Evolutionary conservation across 225 moss, liverwort and hornwort species (phyloP).

Genomic region (Physcomitrellopsis africana): DNA sequence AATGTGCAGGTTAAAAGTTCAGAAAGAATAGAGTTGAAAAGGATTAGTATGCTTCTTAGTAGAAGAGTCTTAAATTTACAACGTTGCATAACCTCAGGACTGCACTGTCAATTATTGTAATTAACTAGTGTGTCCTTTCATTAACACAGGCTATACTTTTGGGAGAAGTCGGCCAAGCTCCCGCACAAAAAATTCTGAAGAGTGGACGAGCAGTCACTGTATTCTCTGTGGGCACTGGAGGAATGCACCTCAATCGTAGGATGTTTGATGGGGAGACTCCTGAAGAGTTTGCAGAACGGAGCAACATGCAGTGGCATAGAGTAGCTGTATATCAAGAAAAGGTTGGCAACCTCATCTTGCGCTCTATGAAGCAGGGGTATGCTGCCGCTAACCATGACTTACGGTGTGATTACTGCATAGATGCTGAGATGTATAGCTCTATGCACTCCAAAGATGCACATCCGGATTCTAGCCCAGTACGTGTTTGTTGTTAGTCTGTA

Average conservation of each 20-base stretch:
- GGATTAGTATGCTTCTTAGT: not conserved
- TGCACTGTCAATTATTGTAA: not conserved
- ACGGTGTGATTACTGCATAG: not conserved
- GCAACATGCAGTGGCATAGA: slow-evolving; percentile 74
- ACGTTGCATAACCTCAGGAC: not conserved
- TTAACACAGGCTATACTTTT: slow-evolving; percentile 56
- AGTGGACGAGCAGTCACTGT: slow-evolving; percentile 64
- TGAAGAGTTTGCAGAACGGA: slow-evolving; percentile 65
- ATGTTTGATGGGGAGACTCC: slow-evolving; percentile 66
- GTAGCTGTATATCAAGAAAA: slow-evolving; percentile 73
- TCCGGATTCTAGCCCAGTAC: not conserved
- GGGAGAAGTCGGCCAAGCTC: slow-evolving; percentile 68
- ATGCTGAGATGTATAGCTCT: not conserved
- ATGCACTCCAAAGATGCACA: not conserved
- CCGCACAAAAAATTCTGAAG: slow-evolving; percentile 64
- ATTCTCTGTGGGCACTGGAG: slow-evolving; percentile 74
- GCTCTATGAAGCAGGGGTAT: slow-evolving; percentile 63
- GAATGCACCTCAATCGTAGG: slow-evolving; percentile 67
- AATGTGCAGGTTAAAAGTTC: not conserved
- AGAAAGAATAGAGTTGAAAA: not conserved
- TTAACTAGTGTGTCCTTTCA: not conserved
- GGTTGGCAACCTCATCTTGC: slow-evolving; percentile 56
- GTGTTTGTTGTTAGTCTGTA: not conserved
- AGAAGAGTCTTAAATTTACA: too few relatives aligned
- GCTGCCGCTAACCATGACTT: slow-evolving; percentile 2